Base-by-base conservation (phyloP, 1,284 basidiomycete genomes). In the Tremellales sp. region DNA sequence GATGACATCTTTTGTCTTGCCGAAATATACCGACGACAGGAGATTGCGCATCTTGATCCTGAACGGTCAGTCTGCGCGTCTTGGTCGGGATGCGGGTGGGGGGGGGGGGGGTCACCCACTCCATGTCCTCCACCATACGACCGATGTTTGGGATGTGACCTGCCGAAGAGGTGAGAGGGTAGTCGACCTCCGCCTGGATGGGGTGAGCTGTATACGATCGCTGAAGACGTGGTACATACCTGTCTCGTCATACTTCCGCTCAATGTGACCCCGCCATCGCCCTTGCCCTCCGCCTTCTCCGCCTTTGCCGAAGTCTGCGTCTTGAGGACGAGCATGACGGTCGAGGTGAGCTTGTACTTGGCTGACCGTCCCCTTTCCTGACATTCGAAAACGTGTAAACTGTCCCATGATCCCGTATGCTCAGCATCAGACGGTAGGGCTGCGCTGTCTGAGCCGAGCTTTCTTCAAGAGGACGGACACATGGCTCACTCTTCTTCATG, bases 241-340 rank as follows among this genome's bases (percentile, higher is more conserved):
- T 97, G 94, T 61, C 94, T 80, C 40, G 94, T 97, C 86, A 98
- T 89, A 68, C 89, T 97, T 37, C 96, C 96, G 59, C 91, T 90
- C 57, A 99, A 73, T 60, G 80, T 85, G 17, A 97, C 82, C 62
- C 86, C 83, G 7, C 91, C 89, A 25, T 83, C 81, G 26, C 60
- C 67, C 43, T 58, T 60, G 39, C 61, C 68, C 45, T 71, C 76
- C 13, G 65, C 65, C 40, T 68, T 60, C 45, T 72, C 76, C 13
- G 66, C 65, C 40, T 70, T 61, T 0, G 59, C 53, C 2, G 49
- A 47, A 4, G 74, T 80, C 41, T 80, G 81, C 41, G 86, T 84
- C 46, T 85, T 78, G 42, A 98, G 82, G 54, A 92, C 87, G n/a
- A 99, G 83, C 89, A 98, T 97, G 56, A 98, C 83, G 2, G 96